Evolutionary conservation across 2,329 filamentous ascomycete genomes (phyloP), one percentile per base, ranked within the genome.

Genomic region (Phyllachora maydis): DNA sequence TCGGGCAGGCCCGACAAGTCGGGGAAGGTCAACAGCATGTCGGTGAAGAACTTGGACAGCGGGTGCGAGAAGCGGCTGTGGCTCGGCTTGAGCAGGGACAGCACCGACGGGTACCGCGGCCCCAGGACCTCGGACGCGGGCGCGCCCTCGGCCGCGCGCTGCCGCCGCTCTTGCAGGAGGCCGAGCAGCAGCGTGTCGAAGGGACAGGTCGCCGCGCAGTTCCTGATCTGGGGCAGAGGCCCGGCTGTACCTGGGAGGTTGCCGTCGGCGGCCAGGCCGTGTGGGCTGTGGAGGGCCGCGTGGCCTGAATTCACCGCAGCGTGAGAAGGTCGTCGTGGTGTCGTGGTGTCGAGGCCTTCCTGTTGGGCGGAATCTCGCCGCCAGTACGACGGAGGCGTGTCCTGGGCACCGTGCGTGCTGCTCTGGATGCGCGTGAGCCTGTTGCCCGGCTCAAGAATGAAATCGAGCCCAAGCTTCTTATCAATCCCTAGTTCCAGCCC

Each of bases 21-120:
- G 0, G 81, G 78, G 35, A 91, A 90, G n/a, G 74, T 79, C 32
- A 65, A 59, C 8, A 91, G 54, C 28, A 91, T 81, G 43, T 90
- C 79, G 19, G 77, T 83, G 40, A 90, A 78, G 9, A 91, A 64
- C 33, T 78, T 78, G 5, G 78, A 85, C 2, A 91, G 54, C 1
- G 78, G 78, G 37, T 91, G 79, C 2, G 70, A 65, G 35, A 61
- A 59, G 6, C 52, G 52, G 29, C 56, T 59, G 23, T 59, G 58
- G 19, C 66, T 54, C 1, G 77, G 75, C 39, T 85, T 78, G 18
- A 85, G 60, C 4, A 91, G 59, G 1, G 74, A 76, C 0, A 71
- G 72, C 27, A 90, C 75, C 27, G 72, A 77, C 2, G 81, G 81
- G 39, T 90, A 83, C 9, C 65, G 57, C 1, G 81, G 79, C 0